Conservation (phyloP, 1,284 basidiomycete species). For the Ustilago nuda region DNA sequence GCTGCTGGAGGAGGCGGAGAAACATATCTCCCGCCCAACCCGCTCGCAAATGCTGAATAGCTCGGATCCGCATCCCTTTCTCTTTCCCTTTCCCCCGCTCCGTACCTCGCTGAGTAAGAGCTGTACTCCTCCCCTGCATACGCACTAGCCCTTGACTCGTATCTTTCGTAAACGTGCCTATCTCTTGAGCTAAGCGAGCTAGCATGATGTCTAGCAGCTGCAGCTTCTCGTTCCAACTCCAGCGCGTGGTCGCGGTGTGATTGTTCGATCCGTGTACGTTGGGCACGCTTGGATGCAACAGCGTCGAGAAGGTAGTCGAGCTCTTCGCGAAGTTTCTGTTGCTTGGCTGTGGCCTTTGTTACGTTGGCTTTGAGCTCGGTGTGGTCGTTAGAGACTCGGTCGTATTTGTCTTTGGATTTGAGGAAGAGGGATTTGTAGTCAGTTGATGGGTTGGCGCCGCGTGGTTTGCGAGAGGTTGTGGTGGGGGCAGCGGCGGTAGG, state of each 20-base stretch:
- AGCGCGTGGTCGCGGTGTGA: slow-evolving; percentile 30
- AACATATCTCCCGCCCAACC: slow-evolving; percentile 18
- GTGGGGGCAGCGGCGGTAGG: slow-evolving; percentile 2
- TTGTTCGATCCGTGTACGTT: slow-evolving; percentile 33
- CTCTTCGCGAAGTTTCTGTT: slow-evolving; percentile 49
- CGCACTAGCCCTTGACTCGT: not conserved
- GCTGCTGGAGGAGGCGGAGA: slow-evolving; percentile 18
- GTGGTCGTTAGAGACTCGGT: slow-evolving; percentile 50
- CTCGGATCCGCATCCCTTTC: slow-evolving; percentile 18
- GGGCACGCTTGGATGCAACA: slow-evolving; percentile 30
- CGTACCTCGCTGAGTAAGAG: slow-evolving; percentile 27
- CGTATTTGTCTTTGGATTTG: slow-evolving; percentile 57
- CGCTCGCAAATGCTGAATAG: slow-evolving; percentile 25
- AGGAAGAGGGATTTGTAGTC: slow-evolving; percentile 54
- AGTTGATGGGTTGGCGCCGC: slow-evolving; percentile 48
- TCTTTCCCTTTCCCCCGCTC: not conserved
- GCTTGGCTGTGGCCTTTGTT: slow-evolving; percentile 37
- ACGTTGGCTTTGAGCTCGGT: slow-evolving; percentile 40
- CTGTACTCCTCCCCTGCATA: slow-evolving; percentile 25
- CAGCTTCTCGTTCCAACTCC: slow-evolving; percentile 42
- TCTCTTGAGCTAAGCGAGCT: slow-evolving; percentile 18
- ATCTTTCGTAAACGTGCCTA: slow-evolving; percentile 19
- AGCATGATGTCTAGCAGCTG: slow-evolving; percentile 27
- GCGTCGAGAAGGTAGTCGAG: slow-evolving; percentile 51
- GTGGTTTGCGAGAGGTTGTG: slow-evolving; percentile 16